Percentiles rank a stretch among this genome's conserved stretches.
These are phyloP conservation scores for Niveomyces coronatus DNA, from an alignment of 2,329 filamentous ascomycete species.

Conservation along the genomic window DNA sequence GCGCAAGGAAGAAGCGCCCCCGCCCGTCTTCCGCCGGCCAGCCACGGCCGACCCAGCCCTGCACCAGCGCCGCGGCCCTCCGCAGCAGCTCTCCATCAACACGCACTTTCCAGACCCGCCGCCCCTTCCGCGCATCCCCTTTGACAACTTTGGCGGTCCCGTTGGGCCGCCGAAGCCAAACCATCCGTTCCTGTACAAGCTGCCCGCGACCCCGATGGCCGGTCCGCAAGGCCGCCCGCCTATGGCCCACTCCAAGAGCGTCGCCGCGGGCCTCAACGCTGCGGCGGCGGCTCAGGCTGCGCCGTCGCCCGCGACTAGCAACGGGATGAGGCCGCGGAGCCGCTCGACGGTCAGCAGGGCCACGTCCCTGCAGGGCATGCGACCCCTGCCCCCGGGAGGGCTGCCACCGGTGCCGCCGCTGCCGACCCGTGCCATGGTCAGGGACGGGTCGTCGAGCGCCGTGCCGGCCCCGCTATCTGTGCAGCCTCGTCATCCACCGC, in stretches of 20 bases:
- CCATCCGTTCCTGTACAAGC: conserved; percentile 15
- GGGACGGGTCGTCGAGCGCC: conserved; percentile 3
- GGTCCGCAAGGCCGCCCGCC: neutral
- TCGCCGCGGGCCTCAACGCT: neutral
- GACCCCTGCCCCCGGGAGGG: neutral
- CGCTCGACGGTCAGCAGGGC: no score
- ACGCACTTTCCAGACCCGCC: conserved; percentile 53
- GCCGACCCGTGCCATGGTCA: conserved; percentile 8
- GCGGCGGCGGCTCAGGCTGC: no score
- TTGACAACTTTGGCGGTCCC: neutral
- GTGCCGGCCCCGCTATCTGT: neutral
- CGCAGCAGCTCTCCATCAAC: conserved; percentile 57
- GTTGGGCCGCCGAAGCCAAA: conserved; percentile 23
- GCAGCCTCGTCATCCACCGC: neutral
- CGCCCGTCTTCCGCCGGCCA: conserved; percentile 14
- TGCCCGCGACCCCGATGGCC: conserved; percentile 1
- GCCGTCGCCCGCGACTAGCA: neutral
- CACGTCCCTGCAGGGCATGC: neutral
- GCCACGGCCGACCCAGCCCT: conserved; percentile 16
- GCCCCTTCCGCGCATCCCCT: no score
- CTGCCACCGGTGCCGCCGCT: conserved; percentile 12
- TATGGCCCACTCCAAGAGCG: neutral
- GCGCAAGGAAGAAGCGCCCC: conserved; percentile 9
- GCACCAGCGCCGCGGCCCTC: conserved; percentile 18
- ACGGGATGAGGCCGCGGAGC: conserved; percentile 2